Percentiles rank a stretch among this genome's conserved stretches.
These are phyloP conservation scores for Lachancea meyersii DNA, from an alignment of 805 yeast genomes.

Conservation along the genomic window DNA sequence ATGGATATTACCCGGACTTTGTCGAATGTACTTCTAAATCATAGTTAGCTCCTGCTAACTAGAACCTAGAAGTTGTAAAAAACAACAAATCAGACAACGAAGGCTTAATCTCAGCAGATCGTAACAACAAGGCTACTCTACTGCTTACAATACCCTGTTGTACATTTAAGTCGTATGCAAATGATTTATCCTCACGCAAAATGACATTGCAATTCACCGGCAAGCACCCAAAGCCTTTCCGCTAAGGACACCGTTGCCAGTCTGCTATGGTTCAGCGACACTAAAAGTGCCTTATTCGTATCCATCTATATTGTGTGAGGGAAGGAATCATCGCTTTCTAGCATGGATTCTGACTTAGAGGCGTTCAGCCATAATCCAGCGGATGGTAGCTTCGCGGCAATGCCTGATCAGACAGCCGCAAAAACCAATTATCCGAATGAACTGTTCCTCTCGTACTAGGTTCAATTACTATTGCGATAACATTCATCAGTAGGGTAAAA, in stretches of 20 bases:
- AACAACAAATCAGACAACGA: conserved; percentile 35
- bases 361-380: conserved; percentile 46
- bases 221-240: conserved; percentile 39
- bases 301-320: conserved; percentile 40
- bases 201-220: conserved; percentile 40
- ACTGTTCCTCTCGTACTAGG: conserved; percentile 44
- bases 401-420: conserved; percentile 44
- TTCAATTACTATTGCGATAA: conserved; percentile 38
- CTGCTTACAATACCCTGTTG: conserved; percentile 45
- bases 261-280: conserved; percentile 41
- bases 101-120: conserved; percentile 46
- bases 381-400: conserved; percentile 45
- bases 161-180: conserved; percentile 42
- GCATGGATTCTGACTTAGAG: conserved; percentile 52
- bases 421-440: conserved; percentile 43
- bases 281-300: conserved; percentile 37
- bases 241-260: conserved; percentile 34
- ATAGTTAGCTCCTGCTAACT: conserved; percentile 11
- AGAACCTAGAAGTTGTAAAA: conserved; percentile 12
- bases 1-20: conserved; percentile 7
- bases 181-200: conserved; percentile 43
- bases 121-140: conserved; percentile 51
- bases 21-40: conserved; percentile 7
- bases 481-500: conserved; percentile 40
- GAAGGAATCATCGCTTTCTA: conserved; percentile 39